phyloP scores from a whole-genome alignment of 768 basidiomycete species.

The Vararia minispora region DNA sequence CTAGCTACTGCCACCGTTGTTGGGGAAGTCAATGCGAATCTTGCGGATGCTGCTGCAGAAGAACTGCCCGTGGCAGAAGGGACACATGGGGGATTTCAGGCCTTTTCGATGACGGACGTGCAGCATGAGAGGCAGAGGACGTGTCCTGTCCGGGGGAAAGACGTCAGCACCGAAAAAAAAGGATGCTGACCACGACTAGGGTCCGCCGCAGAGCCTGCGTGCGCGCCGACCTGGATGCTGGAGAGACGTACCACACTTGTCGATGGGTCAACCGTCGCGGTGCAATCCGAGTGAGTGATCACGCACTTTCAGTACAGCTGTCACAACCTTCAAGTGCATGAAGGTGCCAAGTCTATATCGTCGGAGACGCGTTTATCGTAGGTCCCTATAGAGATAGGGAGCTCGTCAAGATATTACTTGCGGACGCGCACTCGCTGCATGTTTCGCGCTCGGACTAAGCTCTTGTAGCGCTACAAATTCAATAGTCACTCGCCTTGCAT shows the following conservation, averaged over 20 bases:
- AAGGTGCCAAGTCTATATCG: too few relatives aligned
- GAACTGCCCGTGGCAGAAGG: slow-evolving; percentile 73
- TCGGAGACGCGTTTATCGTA: too few relatives aligned
- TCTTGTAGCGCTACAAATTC: slow-evolving; percentile 97
- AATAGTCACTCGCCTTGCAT: slow-evolving; percentile 99
- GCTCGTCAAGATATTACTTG: slow-evolving; percentile 89
- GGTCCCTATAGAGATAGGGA: too few relatives aligned
- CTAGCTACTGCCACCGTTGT: slow-evolving; percentile 40
- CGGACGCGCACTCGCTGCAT: slow-evolving; percentile 92
- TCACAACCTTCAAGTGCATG: too few relatives aligned
- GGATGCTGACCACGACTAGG: slow-evolving; percentile 61
- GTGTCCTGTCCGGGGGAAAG: slow-evolving; percentile 40
- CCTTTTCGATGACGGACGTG: slow-evolving; percentile 72
- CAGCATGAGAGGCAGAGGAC: slow-evolving; percentile 67
- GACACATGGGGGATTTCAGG: slow-evolving; percentile 61
- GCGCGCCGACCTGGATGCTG: slow-evolving; percentile 73
- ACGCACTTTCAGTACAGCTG: too few relatives aligned
- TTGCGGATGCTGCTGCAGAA: slow-evolving; percentile 52
- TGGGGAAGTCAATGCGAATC: slow-evolving; percentile 64
- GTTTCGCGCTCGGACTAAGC: slow-evolving; percentile 94
- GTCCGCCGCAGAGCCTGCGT: slow-evolving; percentile 82
- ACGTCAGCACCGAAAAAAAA: slow-evolving; percentile 15
- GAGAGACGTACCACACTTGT: slow-evolving; percentile 98
- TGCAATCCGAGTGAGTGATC: too few relatives aligned
- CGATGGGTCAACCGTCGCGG: too few relatives aligned